Base-by-base conservation (phyloP, 495 filamentous ascomycete species). In the Aspergillus bertholletiae region DNA sequence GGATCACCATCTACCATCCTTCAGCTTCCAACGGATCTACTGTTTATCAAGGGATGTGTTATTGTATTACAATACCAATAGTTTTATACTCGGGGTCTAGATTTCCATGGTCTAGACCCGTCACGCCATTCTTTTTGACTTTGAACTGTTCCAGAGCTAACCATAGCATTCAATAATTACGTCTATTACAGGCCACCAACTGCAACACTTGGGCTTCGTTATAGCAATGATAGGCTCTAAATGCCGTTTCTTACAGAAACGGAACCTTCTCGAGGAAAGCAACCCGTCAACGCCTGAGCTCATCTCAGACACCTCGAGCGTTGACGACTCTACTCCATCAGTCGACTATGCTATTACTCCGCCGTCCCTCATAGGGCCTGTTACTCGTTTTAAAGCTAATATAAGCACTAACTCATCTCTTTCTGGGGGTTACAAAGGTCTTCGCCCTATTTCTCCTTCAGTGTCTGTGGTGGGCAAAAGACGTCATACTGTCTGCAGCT, bases 221-320 rank as follows among this genome's bases (percentile, higher is more conserved):
- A 41, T 23, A 56, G 61, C 30, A 24, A 67, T 69, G 64, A 48
- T 61, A 54, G 44, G 63, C 54, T 59, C 52, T 37, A 57, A 53
- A 59, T 56, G 56, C 57, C 64, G 62, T 49, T 72, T 65, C 48
- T 65, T 62, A 46, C 58, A 60, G 54, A 55, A 63, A 54, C 28
- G 20, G 15, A 26, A 21, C 24, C 46, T 18, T 8, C 35, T 24
- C 17, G n/a, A 24, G 17, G 40, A 17, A 12, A 30, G 28, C 23
- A 47, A 40, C 18, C 40, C 21, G 1, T 46, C 40, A 12, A 46
- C 47, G 5, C 54, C 54, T 7, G 40, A 46, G 20, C 47, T 56
- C 34, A 43, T 22, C 15, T 46, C 35, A 18, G 53, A 41, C 24
- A 15, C 18, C 11, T 55, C 45, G 7, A 39, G 37, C 18, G 53